Percentiles rank a stretch among this genome's conserved stretches.
These are phyloP conservation scores for Cornus controversa DNA, from an alignment of 148 eudicot genomes.

Conservation along the genomic window DNA sequence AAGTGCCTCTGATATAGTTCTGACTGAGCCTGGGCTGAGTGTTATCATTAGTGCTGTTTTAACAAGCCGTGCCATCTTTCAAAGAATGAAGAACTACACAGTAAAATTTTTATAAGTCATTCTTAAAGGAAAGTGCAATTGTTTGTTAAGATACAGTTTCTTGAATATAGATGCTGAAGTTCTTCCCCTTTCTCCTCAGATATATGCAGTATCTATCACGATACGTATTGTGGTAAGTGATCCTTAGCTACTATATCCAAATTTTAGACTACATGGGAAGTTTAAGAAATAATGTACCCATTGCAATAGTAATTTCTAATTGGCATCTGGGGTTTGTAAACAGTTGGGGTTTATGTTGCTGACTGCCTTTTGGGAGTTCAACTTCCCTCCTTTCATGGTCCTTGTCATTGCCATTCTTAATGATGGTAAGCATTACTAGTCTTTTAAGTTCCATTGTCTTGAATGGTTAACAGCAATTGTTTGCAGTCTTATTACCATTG, in stretches of 20 bases:
- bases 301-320: background rate
- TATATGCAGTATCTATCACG: slow-evolving; percentile 93
- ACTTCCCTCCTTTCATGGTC: slow-evolving; percentile 88
- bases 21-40: slow-evolving; percentile 85
- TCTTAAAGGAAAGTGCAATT: background rate
- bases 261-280: background rate
- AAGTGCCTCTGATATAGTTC: slow-evolving; percentile 83
- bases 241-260: background rate
- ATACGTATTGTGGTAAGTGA: slow-evolving; percentile 89
- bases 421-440: slow-evolving; percentile 48
- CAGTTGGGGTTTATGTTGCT: slow-evolving; percentile 86
- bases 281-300: background rate
- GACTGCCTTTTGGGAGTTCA: slow-evolving; percentile 59
- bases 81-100: slow-evolving; percentile 92
- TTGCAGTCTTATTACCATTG: background rate
- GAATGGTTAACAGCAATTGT: background rate
- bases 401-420: slow-evolving; percentile 81
- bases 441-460: background rate
- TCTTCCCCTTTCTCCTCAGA: slow-evolving; percentile 41
- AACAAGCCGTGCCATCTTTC: slow-evolving; percentile 86
- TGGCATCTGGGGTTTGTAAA: background rate
- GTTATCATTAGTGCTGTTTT: slow-evolving; percentile 89
- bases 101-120: slow-evolving; percentile 23
- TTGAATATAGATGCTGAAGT: background rate
- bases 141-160: background rate